phyloP scores from a whole-genome alignment of 345 rosid genomes.

The Citrus inodora region DNA sequence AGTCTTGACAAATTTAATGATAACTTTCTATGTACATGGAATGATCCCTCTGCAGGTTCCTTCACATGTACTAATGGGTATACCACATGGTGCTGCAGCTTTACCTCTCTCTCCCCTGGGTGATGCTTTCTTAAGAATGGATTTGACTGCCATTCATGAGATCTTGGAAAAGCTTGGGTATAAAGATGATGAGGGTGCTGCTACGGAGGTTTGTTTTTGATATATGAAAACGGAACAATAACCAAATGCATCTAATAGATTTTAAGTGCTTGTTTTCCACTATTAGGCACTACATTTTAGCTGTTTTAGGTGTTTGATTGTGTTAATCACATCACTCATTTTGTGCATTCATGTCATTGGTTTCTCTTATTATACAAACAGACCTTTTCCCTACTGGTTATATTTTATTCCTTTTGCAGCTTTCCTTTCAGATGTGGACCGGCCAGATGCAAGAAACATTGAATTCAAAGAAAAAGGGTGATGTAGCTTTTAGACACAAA shows the following conservation, averaged over 20 bases:
- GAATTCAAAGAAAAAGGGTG: slow-evolving; percentile 82
- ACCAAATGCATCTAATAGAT: not conserved
- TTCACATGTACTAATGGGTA: slow-evolving; percentile 73
- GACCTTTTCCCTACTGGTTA: not conserved
- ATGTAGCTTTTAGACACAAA: slow-evolving; percentile 67
- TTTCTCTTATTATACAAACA: not conserved
- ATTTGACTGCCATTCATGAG: slow-evolving; percentile 77
- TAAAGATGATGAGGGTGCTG: slow-evolving; percentile 80
- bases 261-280: not conserved
- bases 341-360: slow-evolving; percentile 6
- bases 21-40: slow-evolving; percentile 3
- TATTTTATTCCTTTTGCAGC: slow-evolving; percentile 40
- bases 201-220: slow-evolving; percentile 61
- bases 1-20: not conserved
- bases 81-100: slow-evolving; percentile 52
- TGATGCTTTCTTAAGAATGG: slow-evolving; percentile 77
- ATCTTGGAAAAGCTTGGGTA: slow-evolving; percentile 74
- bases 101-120: slow-evolving; percentile 71
- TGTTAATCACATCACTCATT: not conserved
- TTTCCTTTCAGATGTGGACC: slow-evolving; percentile 86
- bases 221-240: not conserved
- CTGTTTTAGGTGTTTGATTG: slow-evolving; percentile 3
- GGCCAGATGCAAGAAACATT: slow-evolving; percentile 82
- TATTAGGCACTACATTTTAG: not conserved
- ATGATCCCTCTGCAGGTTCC: slow-evolving; percentile 44